phyloP scores from a whole-genome alignment of 169 alveolate genomes.

The Toxoplasma gondii region DNA sequence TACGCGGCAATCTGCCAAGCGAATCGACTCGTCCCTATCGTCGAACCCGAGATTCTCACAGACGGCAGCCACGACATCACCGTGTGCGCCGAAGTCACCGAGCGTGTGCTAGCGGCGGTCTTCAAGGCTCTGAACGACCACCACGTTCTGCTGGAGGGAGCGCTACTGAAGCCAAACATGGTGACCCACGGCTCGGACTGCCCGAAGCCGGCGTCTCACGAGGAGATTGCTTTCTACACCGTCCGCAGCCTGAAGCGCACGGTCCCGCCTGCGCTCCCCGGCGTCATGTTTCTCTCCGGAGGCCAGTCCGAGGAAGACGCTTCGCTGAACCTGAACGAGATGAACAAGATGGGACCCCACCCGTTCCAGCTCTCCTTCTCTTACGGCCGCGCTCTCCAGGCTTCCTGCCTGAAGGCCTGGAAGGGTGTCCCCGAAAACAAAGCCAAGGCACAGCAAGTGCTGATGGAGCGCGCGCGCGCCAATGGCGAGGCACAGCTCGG shows the following conservation, averaged over 20 bases:
- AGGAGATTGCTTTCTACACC: slow-evolving; percentile 95
- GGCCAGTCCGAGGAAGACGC: slow-evolving; percentile 99
- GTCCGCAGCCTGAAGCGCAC: slow-evolving; percentile 94
- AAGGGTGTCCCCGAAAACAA: slow-evolving; percentile 95
- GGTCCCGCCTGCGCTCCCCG: slow-evolving; percentile 96
- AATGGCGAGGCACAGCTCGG: slow-evolving; percentile 97
- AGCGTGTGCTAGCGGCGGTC: slow-evolving; percentile 94
- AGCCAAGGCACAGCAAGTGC: slow-evolving; percentile 94
- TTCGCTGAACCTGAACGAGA: slow-evolving; percentile 94
- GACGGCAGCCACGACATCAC: slow-evolving; percentile 97
- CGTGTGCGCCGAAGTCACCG: slow-evolving; percentile 93
- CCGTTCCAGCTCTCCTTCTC: slow-evolving; percentile 98
- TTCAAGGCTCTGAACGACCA: slow-evolving; percentile 94
- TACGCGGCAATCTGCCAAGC: slow-evolving; percentile 98
- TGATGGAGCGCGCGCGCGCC: slow-evolving; percentile 95
- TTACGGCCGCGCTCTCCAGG: slow-evolving; percentile 99
- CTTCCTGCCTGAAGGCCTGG: slow-evolving; percentile 96
- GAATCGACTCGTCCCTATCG: slow-evolving; percentile 98
- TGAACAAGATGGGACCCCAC: slow-evolving; percentile 86
- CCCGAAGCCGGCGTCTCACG: slow-evolving; percentile 87
- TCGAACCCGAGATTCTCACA: slow-evolving; percentile 98
- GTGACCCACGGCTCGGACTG: slow-evolving; percentile 96
- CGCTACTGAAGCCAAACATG: slow-evolving; percentile 98
- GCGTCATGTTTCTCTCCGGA: slow-evolving; percentile 98
- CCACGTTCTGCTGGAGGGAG: slow-evolving; percentile 96